Percentiles rank a stretch among this genome's conserved stretches.
These are phyloP conservation scores for Pugionium dolabratum DNA, from an alignment of 345 rosid genomes.

Conservation along the genomic window DNA sequence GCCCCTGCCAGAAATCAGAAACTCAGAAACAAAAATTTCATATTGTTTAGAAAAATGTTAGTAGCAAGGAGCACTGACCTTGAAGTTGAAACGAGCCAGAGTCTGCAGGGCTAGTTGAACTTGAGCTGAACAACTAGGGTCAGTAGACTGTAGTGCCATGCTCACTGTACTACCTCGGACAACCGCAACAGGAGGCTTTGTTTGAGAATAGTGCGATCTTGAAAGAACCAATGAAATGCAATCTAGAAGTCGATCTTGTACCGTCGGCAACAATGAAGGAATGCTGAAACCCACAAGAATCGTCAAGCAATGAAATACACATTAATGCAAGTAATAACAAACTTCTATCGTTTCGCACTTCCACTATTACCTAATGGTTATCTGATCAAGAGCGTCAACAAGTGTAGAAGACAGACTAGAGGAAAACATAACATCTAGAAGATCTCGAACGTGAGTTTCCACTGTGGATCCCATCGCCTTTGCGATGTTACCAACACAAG, in stretches of 20 bases:
- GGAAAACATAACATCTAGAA: slow-evolving; percentile 85
- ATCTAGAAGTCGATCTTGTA: slow-evolving; percentile 85
- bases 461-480: slow-evolving; percentile 87
- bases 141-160: slow-evolving; percentile 62
- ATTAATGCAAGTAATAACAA: slow-evolving; percentile 19
- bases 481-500: slow-evolving; percentile 96
- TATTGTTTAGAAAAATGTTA: slow-evolving; percentile 13
- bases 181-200: slow-evolving; percentile 57
- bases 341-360: slow-evolving; percentile 4
- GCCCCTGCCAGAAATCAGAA: slow-evolving; percentile 54
- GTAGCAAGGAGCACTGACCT: slow-evolving; percentile 49
- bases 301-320: slow-evolving; percentile 20
- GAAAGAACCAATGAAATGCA: slow-evolving; percentile 85
- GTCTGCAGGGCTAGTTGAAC: slow-evolving; percentile 98
- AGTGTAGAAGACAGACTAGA: slow-evolving; percentile 84
- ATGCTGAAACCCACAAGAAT: slow-evolving; percentile 59
- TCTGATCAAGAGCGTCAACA: slow-evolving; percentile 88
- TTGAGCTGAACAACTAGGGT: slow-evolving; percentile 64
- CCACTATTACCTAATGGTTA: slow-evolving; percentile 61
- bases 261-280: slow-evolving; percentile 77
- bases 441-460: slow-evolving; percentile 82
- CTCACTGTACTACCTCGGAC: slow-evolving; percentile 60
- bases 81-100: slow-evolving; percentile 88
- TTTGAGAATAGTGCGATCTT: slow-evolving; percentile 65
- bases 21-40: slow-evolving; percentile 29